A percentile compares a stretch with the other conserved stretches of the same genome.
These are phyloP conservation scores for Pythium myriotylum DNA, from an alignment of 352 stramenopile species.

Conservation along the genomic window DNA sequence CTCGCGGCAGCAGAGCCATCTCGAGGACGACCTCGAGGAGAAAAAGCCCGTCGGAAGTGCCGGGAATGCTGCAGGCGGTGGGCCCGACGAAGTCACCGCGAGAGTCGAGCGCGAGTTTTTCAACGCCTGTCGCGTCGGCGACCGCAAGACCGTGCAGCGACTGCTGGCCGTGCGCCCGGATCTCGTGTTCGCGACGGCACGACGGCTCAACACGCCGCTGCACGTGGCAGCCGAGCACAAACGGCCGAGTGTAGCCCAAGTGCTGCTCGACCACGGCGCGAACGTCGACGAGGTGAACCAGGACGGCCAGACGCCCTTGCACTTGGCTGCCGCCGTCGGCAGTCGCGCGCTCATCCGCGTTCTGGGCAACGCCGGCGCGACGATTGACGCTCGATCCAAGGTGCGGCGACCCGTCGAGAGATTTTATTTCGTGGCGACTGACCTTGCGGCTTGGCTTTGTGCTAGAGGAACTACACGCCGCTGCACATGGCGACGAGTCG, in stretches of 20 bases:
- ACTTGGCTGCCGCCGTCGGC: slow-evolving; percentile 20
- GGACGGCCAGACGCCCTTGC: slow-evolving; percentile 24
- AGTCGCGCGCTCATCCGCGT: slow-evolving; percentile 18
- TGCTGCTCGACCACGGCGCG: slow-evolving; percentile 18
- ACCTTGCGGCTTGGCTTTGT: no score
- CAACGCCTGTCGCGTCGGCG: slow-evolving; percentile 8
- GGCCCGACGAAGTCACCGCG: slow-evolving; percentile 3
- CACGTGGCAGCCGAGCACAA: slow-evolving; percentile 23
- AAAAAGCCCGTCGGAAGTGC: slow-evolving; percentile 5
- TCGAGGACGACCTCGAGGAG: slow-evolving; percentile 12
- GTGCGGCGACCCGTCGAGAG: slow-evolving; percentile 10
- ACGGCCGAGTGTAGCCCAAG: slow-evolving; percentile 8
- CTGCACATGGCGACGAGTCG: slow-evolving; percentile 27
- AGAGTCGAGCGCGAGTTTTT: slow-evolving; percentile 22
- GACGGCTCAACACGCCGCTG: slow-evolving; percentile 20
- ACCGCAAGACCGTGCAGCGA: background rate
- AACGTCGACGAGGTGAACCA: slow-evolving; percentile 29
- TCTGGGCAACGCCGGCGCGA: slow-evolving; percentile 21
- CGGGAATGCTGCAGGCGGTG: background rate
- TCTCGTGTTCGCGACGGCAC: slow-evolving; percentile 17
- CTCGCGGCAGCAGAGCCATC: background rate
- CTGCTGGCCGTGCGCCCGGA: slow-evolving; percentile 13
- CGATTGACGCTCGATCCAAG: slow-evolving; percentile 21
- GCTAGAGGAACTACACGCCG: slow-evolving; percentile 26
- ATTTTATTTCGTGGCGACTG: no score